Evolutionary conservation across 1,284 basidiomycete species (phyloP), one percentile per base, ranked within the genome.

Genomic region (Wolfiporia cocos): DNA sequence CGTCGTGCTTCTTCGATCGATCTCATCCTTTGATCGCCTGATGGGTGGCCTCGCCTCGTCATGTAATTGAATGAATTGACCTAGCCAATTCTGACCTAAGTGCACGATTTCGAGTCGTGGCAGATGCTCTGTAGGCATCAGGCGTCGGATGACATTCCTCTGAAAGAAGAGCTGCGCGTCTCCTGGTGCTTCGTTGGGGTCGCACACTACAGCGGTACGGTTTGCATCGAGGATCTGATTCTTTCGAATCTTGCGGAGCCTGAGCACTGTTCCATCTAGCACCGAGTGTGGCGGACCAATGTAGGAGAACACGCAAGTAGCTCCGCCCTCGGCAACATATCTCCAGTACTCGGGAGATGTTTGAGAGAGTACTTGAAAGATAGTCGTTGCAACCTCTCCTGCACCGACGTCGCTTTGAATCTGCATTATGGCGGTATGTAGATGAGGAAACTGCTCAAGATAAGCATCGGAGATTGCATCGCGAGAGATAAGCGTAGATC

Each of bases 241-340:
- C 9, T 11, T 4, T 4, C 55, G 47, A 6, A 58, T 47, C 58
- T 94, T 94, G 44, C 83, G 74, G 34, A 94, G 66, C 7, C 92
- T 76, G 23, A 96, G 69, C 1, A 86, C 84, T 31, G 69, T 86
- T 5, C 78, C 76, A 36, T 70, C 62, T 55, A 86, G 85, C 1
- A 58, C 48, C 2, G 69, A 59, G 39, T 63, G 46, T 1, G 50
- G 36, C 0, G 74, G 64, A 0, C 90, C 88, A 10, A 57, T 54
- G 58, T 92, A 94, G 6, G 84, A 80, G 63, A 92, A 90, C 18
- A 95, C 88, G 49, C 91, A 78, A 7, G 88, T 86, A 7, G 89
- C 85, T n/a, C 87, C 89, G 12, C 92, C 92, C 64, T 95, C 92
- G 1, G 88, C 81, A 22, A 92, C 67, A 58, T 95, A 96, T 46